Percentiles rank a stretch among this genome's conserved stretches.
Evolutionary conservation across 2,329 filamentous ascomycete genomes (phyloP).

Genomic region (Exutisphaerella laricina): DNA sequence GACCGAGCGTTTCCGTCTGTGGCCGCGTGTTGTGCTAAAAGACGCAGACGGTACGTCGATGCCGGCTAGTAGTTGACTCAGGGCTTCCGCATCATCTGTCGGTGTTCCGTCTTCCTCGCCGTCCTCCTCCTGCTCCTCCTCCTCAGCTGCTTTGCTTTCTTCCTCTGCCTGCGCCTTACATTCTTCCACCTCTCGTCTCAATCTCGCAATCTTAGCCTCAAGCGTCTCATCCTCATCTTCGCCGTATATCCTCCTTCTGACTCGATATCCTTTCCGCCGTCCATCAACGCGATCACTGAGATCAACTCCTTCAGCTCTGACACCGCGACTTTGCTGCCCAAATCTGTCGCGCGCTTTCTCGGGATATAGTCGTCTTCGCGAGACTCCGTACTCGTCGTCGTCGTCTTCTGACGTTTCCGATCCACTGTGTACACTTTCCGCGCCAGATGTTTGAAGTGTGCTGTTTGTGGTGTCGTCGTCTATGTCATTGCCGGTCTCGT

Average conservation of each 20-base stretch:
- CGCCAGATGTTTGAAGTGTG: conserved; percentile 15
- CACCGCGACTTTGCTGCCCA: conserved; percentile 54
- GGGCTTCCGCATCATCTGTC: conserved; percentile 51
- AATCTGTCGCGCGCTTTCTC: conserved; percentile 77
- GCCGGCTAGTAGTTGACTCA: conserved; percentile 67
- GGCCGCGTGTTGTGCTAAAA: conserved; percentile 9
- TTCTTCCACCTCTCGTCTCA: conserved; percentile 75
- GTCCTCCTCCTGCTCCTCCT: conserved; percentile 35
- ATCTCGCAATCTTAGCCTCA: conserved; percentile 70
- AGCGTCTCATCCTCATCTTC: conserved; percentile 76
- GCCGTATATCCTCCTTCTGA: conserved; percentile 39
- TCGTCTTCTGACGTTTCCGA: conserved; percentile 36
- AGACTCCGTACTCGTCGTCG: conserved; percentile 57
- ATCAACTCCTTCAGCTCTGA: conserved; percentile 74
- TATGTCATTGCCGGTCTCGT: conserved; percentile 71
- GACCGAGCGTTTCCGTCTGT: conserved; percentile 7
- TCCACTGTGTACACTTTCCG: not conserved
- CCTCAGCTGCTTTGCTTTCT: conserved; percentile 44
- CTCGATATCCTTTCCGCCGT: conserved; percentile 78
- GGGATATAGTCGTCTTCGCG: conserved; percentile 68
- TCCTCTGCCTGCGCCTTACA: conserved; percentile 37
- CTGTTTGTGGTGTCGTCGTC: conserved; percentile 17
- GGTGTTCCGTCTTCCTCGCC: conserved; percentile 47
- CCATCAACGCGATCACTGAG: conserved; percentile 83
- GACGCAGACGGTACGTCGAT: conserved; percentile 41